Percentiles rank a stretch among this genome's conserved stretches.
Evolutionary conservation across 2,329 filamentous ascomycete species (phyloP).

Genomic region (Epichloe festucae): DNA sequence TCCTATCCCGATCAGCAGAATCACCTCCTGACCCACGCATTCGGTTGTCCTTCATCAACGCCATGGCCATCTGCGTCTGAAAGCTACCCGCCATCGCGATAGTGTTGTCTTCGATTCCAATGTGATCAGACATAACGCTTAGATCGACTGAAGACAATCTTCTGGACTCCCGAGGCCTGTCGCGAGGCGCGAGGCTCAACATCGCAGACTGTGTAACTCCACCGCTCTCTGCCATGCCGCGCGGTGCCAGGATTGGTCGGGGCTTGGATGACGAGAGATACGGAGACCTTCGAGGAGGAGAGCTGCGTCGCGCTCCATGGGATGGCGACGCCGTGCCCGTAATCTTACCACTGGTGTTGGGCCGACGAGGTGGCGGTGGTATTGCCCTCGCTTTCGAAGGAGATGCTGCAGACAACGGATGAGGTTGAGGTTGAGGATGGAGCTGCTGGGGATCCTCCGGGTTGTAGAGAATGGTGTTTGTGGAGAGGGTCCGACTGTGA

Average conservation of each 20-base stretch:
- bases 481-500: conserved; percentile 65
- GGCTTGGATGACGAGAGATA: conserved; percentile 36
- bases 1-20: conserved; percentile 45
- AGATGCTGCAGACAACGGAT: conserved; percentile 31
- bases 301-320: conserved; percentile 25
- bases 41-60: conserved; percentile 44
- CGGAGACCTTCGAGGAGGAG: conserved; percentile 33
- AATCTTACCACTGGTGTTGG: conserved; percentile 24
- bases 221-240: conserved; percentile 21
- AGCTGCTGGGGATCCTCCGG: conserved; percentile 39
- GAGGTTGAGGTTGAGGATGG: conserved; percentile 13
- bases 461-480: conserved; percentile 74
- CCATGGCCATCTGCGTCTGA: conserved; percentile 67
- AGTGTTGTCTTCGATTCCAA: conserved; percentile 45
- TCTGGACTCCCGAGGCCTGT: conserved; percentile 24
- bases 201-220: conserved; percentile 32
- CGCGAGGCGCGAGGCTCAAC: conserved; percentile 34
- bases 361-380: conserved; percentile 17
- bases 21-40: conserved; percentile 32
- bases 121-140: conserved; percentile 60
- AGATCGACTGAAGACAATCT: conserved; percentile 54
- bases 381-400: conserved; percentile 16
- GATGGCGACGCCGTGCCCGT: conserved; percentile 19
- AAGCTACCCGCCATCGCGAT: conserved; percentile 61
- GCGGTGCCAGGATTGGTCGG: conserved; percentile 40